Evolutionary conservation across 192 early-diverging fungal species (phyloP).

Genomic region (Spinellus fusiger): DNA sequence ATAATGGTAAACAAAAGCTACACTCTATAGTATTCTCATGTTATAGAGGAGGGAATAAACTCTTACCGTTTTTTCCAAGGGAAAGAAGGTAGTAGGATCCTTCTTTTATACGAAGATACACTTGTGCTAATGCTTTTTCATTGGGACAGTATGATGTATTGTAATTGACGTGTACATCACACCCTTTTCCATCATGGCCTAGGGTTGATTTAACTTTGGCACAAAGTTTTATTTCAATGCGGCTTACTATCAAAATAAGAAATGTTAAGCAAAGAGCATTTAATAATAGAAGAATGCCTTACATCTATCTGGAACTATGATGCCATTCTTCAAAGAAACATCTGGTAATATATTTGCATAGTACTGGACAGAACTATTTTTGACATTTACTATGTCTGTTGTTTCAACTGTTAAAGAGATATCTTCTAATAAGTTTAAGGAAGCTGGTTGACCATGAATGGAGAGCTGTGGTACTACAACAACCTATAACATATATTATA

Average conservation of each 20-base stretch:
- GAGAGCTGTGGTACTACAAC: constrained; percentile 16
- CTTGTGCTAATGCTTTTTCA: not conserved
- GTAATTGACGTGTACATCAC: not conserved
- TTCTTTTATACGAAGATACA: constrained; percentile 2
- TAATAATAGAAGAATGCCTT: not conserved
- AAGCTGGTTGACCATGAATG: constrained; percentile 9
- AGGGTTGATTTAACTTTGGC: constrained; percentile 27
- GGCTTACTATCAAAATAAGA: constrained; percentile 4
- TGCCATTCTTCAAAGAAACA: constrained; percentile 16
- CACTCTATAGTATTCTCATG: not conserved
- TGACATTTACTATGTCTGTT: constrained; percentile 9
- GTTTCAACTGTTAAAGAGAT: constrained; percentile 20
- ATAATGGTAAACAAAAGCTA: not conserved
- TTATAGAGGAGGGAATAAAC: not conserved
- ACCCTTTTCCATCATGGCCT: not conserved
- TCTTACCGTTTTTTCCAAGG: constrained; percentile 7
- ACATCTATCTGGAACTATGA: constrained; percentile 36
- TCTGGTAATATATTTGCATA: constrained; percentile 21
- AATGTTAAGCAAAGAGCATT: not conserved
- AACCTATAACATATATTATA: constrained; percentile 7
- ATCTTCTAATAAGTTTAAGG: constrained; percentile 33
- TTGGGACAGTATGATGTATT: not conserved
- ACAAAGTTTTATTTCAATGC: constrained; percentile 10
- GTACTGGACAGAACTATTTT: constrained; percentile 6
- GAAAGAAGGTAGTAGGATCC: not conserved